These are phyloP conservation scores for Penicillium janthinellum DNA, from an alignment of 2,329 filamentous ascomycete species.

Conservation along the genomic window DNA sequence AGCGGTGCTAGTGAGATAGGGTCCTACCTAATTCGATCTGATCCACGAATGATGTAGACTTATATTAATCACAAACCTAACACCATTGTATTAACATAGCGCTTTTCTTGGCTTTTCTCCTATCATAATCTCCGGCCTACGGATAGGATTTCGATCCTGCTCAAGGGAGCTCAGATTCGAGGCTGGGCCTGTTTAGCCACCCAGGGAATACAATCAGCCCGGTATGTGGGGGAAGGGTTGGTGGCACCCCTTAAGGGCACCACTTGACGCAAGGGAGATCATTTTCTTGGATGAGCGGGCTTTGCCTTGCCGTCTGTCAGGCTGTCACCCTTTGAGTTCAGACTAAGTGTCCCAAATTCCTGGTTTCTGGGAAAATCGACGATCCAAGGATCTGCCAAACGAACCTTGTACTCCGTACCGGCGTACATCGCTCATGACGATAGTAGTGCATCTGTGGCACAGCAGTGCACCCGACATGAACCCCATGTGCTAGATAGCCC, in stretches of 20 bases:
- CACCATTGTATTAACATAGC: no score
- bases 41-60: background rate
- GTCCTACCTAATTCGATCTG: background rate
- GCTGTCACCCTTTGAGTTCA: background rate
- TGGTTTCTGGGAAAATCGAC: conserved; percentile 14
- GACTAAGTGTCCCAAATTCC: conserved; percentile 10
- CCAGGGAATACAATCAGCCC: conserved; percentile 7
- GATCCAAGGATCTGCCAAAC: background rate
- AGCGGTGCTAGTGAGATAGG: background rate
- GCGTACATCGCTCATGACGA: no score
- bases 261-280: conserved; percentile 7
- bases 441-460: no score
- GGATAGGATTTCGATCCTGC: conserved; percentile 3
- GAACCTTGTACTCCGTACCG: conserved; percentile 6
- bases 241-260: conserved; percentile 4
- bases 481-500: background rate
- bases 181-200: conserved; percentile 5
- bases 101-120: background rate
- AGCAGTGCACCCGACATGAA: no score
- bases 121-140: background rate
- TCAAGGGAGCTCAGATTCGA: conserved; percentile 7
- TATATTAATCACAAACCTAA: background rate
- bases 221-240: conserved; percentile 15
- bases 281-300: background rate
- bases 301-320: conserved; percentile 13